Evolutionary conservation across 495 filamentous ascomycete genomes (phyloP), one percentile per base, ranked within the genome.

Genomic region (Tuber microsphaerosporum): DNA sequence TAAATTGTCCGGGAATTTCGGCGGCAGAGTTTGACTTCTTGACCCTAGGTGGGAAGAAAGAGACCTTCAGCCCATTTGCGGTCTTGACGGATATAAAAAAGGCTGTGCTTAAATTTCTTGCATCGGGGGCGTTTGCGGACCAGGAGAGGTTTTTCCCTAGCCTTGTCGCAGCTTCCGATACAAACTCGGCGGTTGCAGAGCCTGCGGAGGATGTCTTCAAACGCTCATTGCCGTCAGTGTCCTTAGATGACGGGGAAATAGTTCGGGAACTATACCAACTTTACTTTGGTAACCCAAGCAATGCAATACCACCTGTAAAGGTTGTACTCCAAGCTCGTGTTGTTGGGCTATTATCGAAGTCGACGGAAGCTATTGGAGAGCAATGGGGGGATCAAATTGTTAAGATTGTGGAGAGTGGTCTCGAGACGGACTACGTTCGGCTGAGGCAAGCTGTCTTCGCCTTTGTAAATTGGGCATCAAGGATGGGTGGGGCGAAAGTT

Each of bases 151-250:
- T 96, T 80, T 83, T 97, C n/a, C 91, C 93, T 9, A 90, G 92
- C 26, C 71, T 99, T 22, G 91, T 92, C 80, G 93, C 93, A 9
- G 90, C 93, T 71, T 89, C 92, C 0, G 93, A 96, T 84, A 78
- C 90, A 1, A 94, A 97, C 78, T 93, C 91, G 16, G 89, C 91
- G 20, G 89, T 97, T 69, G 90, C 92, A 16, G 90, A 91, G 19
- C 84, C 92, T 68, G 94, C 92, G 0, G 93, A 97, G 70, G 94
- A 96, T 80, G 87, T 94, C 46, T 81, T 97, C 44, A 97, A 97
- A 83, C 86, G 94, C 75, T 90, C 88, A 41, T 84, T 86, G 37
- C 85, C 89, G 5, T 85, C 87, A 16, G 85, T 91, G 39, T 88
- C 91, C 16, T 85, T 97, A 19, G 94, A 97, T 84, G 88, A 93